A percentile compares a stretch with the other conserved stretches of the same genome.
Evolutionary conservation across 2,329 filamentous ascomycete genomes (phyloP).

Genomic region (Lecanosticta acicola): DNA sequence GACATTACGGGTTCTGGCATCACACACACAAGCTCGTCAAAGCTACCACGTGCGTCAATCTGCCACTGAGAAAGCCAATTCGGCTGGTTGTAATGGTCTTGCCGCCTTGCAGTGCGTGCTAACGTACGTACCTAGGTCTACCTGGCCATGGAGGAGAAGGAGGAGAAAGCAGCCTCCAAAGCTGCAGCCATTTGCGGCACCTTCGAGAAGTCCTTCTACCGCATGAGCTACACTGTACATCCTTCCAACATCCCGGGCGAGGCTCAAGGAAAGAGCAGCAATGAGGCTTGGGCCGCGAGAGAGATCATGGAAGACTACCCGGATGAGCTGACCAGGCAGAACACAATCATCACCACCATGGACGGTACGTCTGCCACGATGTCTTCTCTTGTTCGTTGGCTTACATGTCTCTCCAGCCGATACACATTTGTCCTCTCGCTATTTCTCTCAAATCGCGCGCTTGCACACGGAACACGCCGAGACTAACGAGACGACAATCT

Average conservation of each 20-base stretch:
- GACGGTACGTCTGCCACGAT: slow-evolving; percentile 55
- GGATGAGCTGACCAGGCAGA: slow-evolving; percentile 44
- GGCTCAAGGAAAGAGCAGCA: slow-evolving; percentile 69
- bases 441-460: slow-evolving; percentile 59
- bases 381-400: slow-evolving; percentile 1
- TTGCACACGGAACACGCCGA: slow-evolving; percentile 58
- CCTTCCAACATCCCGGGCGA: slow-evolving; percentile 61
- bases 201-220: slow-evolving; percentile 60
- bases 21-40: slow-evolving; percentile 57
- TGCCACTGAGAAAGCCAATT: neutral
- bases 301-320: slow-evolving; percentile 59
- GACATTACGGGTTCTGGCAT: slow-evolving; percentile 63
- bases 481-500: slow-evolving; percentile 58
- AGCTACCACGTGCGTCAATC: slow-evolving; percentile 61
- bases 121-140: slow-evolving; percentile 54
- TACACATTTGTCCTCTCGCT: slow-evolving; percentile 63
- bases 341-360: slow-evolving; percentile 65
- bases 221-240: slow-evolving; percentile 63
- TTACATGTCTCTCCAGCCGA: slow-evolving; percentile 48
- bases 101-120: neutral
- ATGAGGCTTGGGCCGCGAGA: slow-evolving; percentile 64
- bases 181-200: slow-evolving; percentile 57
- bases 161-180: slow-evolving; percentile 56
- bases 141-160: slow-evolving; percentile 67
- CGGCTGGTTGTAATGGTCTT: neutral